Conservation (phyloP, 2,329 filamentous ascomycete genomes). For the Trichoderma koningiopsis region DNA sequence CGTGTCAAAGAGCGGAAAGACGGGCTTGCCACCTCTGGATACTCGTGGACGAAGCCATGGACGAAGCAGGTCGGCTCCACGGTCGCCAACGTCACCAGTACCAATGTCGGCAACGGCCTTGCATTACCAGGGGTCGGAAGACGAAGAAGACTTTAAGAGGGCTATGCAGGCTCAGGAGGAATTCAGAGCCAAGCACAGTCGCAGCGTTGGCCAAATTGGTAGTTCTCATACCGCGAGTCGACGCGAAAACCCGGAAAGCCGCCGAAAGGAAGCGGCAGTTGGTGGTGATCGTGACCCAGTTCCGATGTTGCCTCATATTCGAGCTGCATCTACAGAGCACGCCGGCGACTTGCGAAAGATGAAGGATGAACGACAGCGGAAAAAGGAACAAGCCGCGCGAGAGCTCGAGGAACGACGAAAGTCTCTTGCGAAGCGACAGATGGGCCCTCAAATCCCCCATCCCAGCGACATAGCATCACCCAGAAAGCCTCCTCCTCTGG, state of each 20-base stretch:
- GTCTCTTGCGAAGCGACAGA: slow-evolving; percentile 78
- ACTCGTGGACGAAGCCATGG: slow-evolving; percentile 65
- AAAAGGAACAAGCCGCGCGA: slow-evolving; percentile 75
- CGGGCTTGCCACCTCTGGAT: slow-evolving; percentile 46
- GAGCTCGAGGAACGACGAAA: slow-evolving; percentile 87
- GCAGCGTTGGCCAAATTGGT: slow-evolving; percentile 50
- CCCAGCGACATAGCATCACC: slow-evolving; percentile 56
- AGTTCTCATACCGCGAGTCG: slow-evolving; percentile 41
- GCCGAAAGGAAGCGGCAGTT: slow-evolving; percentile 36
- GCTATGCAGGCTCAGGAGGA: slow-evolving; percentile 57
- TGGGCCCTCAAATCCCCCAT: slow-evolving; percentile 77
- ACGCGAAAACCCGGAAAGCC: slow-evolving; percentile 45
- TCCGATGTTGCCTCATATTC: slow-evolving; percentile 33
- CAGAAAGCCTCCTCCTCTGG: slow-evolving; percentile 33
- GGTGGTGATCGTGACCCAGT: slow-evolving; percentile 37
- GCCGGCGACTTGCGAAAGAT: slow-evolving; percentile 57
- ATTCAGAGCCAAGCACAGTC: slow-evolving; percentile 58
- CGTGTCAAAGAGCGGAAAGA: slow-evolving; percentile 35
- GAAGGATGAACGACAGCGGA: slow-evolving; percentile 63
- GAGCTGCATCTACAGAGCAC: slow-evolving; percentile 49
- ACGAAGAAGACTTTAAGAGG: slow-evolving; percentile 62
- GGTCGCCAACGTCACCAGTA: slow-evolving; percentile 79
- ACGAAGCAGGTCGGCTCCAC: slow-evolving; percentile 58
- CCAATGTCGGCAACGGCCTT: slow-evolving; percentile 63
- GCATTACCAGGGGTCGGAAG: slow-evolving; percentile 54